Evolutionary conservation across 345 rosid genomes (phyloP), one percentile per base, ranked within the genome.

Genomic region (Euclidium syriacum): DNA sequence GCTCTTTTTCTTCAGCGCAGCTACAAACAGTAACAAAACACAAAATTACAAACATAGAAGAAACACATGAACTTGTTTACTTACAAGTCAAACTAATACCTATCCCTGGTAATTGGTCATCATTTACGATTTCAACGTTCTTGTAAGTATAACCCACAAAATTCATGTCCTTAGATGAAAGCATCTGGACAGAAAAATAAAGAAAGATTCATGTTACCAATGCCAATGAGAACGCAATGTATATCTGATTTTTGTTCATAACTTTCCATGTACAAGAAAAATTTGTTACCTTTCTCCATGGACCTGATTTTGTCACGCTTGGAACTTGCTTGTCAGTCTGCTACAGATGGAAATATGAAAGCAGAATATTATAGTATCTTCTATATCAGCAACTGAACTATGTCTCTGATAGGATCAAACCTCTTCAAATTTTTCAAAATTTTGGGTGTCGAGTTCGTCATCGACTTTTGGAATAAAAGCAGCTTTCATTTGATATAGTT

Each of bases 61-160:
- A n/a, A n/a, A n/a, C n/a, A n/a, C n/a, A n/a, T n/a, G n/a, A n/a
- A n/a, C n/a, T n/a, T 22, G 62, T 53, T 30, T 8, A 0, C 1
- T 22, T 15, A 59, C 57, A 51, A 41, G 58, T 27, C 19, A 32
- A 22, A 1, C 43, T 5, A 1, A 55, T 85, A 94, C 99, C 97
- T 62, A 94, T 84, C 56, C 97, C 99, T 55, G 90, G 85, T 65
- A 94, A 77, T 49, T 94, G 96, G 63, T 85, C 72, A 65, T 90
- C 95, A 62, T 94, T 81, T 56, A 94, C 88, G 10, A 94, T 89
- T 77, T 92, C 98, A 42, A 87, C 85, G 82, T 92, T 92, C 83
- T 92, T 92, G 78, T 92, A 92, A 2, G 99, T 94, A 70, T 94
- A 94, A 68, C 99, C 97, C 72, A 94, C 95, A 74, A 94, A 94